phyloP scores from a whole-genome alignment of 2,329 filamentous ascomycete species.

The Pseudogymnoascus sp. region DNA sequence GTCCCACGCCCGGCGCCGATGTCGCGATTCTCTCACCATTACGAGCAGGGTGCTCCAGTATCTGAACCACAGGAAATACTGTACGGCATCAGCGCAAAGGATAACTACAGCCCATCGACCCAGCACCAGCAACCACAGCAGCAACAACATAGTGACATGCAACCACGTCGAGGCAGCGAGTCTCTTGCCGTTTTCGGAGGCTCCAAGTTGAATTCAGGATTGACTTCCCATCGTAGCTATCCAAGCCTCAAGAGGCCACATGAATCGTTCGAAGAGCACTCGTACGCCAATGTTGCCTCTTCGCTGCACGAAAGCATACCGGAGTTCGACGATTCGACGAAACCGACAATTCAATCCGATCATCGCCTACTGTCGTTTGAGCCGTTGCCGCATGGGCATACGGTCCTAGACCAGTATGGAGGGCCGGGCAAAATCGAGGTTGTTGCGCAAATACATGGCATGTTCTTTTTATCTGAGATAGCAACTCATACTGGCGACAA shows the following conservation, averaged over 20 bases:
- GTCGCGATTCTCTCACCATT: not conserved
- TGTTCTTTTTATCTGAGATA: conserved; percentile 75
- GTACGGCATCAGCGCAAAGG: not conserved
- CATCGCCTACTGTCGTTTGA: conserved; percentile 28
- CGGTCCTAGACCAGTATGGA: conserved; percentile 42
- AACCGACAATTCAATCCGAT: conserved; percentile 27
- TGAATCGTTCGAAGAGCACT: conserved; percentile 20
- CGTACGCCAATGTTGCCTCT: conserved; percentile 23
- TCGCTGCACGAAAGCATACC: conserved; percentile 20
- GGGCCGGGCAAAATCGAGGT: conserved; percentile 41
- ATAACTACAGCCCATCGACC: not conserved
- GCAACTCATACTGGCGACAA: conserved; percentile 42
- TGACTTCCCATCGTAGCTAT: conserved; percentile 26
- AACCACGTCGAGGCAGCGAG: conserved; percentile 1
- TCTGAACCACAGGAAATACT: not conserved
- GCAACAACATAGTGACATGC: not conserved
- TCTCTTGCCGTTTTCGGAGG: not conserved
- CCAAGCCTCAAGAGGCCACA: conserved; percentile 27
- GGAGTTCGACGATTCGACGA: conserved; percentile 22
- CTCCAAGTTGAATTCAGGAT: conserved; percentile 3
- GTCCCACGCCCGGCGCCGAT: not conserved
- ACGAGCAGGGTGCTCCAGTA: conserved; percentile 1
- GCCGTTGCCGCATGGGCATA: conserved; percentile 31
- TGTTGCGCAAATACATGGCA: conserved; percentile 69
- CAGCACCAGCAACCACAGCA: not conserved